Evolutionary conservation across 1,284 basidiomycete species (phyloP).

Genomic region (Microbotryum silenes-acaulis): DNA sequence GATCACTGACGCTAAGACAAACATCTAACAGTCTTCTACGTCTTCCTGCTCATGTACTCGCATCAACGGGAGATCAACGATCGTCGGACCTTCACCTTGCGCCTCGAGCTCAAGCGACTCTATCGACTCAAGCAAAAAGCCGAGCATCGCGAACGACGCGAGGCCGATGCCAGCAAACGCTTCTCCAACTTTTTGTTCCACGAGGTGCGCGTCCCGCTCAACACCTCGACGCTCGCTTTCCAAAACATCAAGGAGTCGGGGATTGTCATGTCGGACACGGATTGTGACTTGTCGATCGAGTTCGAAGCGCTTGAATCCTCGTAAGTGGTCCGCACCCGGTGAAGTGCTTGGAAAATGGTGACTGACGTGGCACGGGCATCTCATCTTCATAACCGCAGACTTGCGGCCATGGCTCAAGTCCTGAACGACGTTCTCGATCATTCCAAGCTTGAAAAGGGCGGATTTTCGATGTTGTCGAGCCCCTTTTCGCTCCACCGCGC

Average conservation of each 20-base stretch:
- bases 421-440: constrained; percentile 53
- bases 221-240: constrained; percentile 67
- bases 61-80: constrained; percentile 49
- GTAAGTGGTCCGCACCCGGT: no score
- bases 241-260: constrained; percentile 70
- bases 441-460: constrained; percentile 46
- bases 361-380: no score
- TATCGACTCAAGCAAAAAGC: constrained; percentile 6
- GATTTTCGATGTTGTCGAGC: constrained; percentile 60
- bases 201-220: constrained; percentile 76
- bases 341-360: no score
- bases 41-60: constrained; percentile 46
- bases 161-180: constrained; percentile 9
- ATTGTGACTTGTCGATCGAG: constrained; percentile 60
- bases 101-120: constrained; percentile 58
- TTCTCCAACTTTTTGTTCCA: constrained; percentile 45
- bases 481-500: constrained; percentile 78
- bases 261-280: constrained; percentile 51
- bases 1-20: background rate
- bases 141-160: constrained; percentile 1
- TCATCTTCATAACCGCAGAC: constrained; percentile 40
- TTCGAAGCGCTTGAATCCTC: constrained; percentile 59
- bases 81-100: constrained; percentile 54
- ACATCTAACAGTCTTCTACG: constrained; percentile 43
- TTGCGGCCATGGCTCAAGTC: constrained; percentile 72